phyloP scores from a whole-genome alignment of 2,329 filamentous ascomycete species.

The Alternaria triticimaculans region DNA sequence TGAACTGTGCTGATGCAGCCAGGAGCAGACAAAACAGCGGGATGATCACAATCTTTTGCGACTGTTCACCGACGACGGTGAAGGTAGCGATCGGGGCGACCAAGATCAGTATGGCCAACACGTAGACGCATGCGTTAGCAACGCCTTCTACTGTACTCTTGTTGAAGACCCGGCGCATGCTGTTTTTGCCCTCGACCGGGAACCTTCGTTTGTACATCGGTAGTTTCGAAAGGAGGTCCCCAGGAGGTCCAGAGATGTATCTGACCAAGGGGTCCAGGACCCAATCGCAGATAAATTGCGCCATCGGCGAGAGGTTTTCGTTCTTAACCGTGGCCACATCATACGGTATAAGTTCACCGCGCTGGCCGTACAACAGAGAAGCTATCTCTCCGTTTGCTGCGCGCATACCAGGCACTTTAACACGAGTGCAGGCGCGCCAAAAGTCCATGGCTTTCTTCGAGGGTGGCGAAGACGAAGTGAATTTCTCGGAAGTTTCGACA shows the following conservation, averaged over 20 bases:
- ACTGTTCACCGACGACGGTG: neutral
- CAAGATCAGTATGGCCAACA: constrained; percentile 3
- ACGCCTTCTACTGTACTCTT: neutral
- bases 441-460: neutral
- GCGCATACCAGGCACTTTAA: neutral
- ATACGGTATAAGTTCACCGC: neutral
- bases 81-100: constrained; percentile 5
- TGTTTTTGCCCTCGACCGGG: neutral
- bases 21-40: constrained; percentile 4
- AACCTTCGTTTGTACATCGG: neutral
- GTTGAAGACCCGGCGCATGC: neutral
- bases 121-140: neutral
- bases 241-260: neutral
- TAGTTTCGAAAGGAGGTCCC: neutral
- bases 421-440: neutral
- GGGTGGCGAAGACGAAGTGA: neutral
- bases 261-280: neutral
- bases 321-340: neutral
- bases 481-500: neutral
- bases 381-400: constrained; percentile 8
- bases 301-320: neutral
- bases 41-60: neutral
- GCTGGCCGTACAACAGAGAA: neutral
- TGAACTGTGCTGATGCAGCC: neutral
- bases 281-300: neutral